Percentiles rank a stretch among this genome's conserved stretches.
phyloP scores from a whole-genome alignment of 345 rosid genomes.

The Eucalyptus melliodora region DNA sequence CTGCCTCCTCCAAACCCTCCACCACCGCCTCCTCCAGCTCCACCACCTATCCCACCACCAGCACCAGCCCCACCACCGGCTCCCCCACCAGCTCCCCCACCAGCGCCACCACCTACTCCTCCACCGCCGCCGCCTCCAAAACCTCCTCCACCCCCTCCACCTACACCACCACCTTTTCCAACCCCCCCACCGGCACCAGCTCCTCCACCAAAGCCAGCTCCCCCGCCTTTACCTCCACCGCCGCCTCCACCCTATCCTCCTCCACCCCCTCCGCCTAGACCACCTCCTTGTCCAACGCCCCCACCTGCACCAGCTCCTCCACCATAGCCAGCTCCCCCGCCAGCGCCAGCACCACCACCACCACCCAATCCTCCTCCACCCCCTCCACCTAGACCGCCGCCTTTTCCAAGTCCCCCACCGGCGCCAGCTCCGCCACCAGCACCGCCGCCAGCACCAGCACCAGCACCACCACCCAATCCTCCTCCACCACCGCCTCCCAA shows the following conservation, averaged over 20 bases:
- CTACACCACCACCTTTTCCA: conserved; percentile 13
- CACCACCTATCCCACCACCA: not conserved
- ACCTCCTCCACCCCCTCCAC: conserved; percentile 3
- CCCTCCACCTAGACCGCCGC: not conserved
- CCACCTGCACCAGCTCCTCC: conserved; percentile 3
- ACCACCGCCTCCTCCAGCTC: not conserved
- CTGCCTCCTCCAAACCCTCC: not conserved
- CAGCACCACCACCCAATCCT: conserved; percentile 11
- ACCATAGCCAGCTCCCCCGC: not conserved
- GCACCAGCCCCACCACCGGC: not conserved
- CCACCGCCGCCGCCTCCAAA: conserved; percentile 15
- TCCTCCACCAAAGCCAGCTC: conserved; percentile 4
- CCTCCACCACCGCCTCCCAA: conserved; percentile 4
- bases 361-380: not conserved
- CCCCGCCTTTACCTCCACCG: not conserved
- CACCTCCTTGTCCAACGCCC: not conserved
- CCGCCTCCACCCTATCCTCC: not conserved
- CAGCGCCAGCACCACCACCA: not conserved
- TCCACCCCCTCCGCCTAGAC: not conserved
- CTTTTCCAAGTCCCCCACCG: not conserved
- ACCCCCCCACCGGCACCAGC: conserved; percentile 8
- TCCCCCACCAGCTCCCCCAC: too few species aligned
- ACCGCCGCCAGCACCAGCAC: not conserved
- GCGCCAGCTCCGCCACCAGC: not conserved
- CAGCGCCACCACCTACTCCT: conserved; percentile 5